Base-by-base conservation (phyloP, 495 filamentous ascomycete species). In the Penicillium lagena region DNA sequence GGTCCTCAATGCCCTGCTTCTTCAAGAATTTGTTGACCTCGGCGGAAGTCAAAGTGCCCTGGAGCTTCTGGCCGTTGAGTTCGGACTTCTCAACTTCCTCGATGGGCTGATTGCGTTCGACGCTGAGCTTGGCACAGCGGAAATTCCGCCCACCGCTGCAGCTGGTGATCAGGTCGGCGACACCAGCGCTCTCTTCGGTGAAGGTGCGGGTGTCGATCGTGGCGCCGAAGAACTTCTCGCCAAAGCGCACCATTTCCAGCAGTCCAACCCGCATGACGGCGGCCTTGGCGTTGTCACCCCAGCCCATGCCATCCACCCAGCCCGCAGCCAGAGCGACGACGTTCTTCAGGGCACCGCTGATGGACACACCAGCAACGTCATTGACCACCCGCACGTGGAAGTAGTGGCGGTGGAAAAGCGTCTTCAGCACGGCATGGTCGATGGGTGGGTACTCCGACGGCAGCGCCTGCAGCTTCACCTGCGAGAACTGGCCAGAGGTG, bases 281-380 rank as follows among this genome's bases (percentile, higher is more conserved):
- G 34, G 93, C 89, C 70, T 96, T 96, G 39, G 91, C 90, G 56
- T 96, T 98, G 69, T 95, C 89, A 51, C 91, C 94, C 94, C 94
- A 99, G 46, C 90, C 90, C 50, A 91, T 79, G 12, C 94, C 94
- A 41, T 91, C 88, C 45, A 97, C 89, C 72, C 93, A 97, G 42
- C 94, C 94, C 7, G 93, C 90, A 2, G 90, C 90, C 7, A 99
- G 68, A 9, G 94, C 94, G 43, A 99, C 86, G 49, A 99, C 86
- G 68, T 99, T 99, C 72, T 99, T 99, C 42, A 99, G 76, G 1
- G 94, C 94, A 12, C 94, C 94, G 28, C 89, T 86, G 42, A 99
- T 86, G 10, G 93, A 96, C 9, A 96, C 90, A 49, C 94, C 94
- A 5, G 90, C 94, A 7, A 97, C 91, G 54, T 99, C 94, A 29